Conservation (phyloP, 805 yeast genomes). For the Saccharomycopsis olivae region DNA sequence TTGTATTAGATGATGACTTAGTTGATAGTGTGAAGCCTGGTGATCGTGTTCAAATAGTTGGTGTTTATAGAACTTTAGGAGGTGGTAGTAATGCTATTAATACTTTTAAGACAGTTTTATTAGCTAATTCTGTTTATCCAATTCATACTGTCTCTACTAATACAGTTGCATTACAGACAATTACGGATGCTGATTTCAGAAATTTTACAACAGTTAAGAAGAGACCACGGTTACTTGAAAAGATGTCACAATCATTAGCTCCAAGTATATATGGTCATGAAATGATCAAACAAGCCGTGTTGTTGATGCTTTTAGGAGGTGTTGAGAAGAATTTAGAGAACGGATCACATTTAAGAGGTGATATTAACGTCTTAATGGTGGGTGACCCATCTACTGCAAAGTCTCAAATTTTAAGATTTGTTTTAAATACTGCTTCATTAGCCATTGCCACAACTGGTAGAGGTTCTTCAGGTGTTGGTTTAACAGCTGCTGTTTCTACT, state of each 20-base stretch:
- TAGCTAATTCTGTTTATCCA: conserved; percentile 85
- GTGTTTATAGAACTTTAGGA: conserved; percentile 87
- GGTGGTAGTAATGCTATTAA: conserved; percentile 51
- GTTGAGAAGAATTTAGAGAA: conserved; percentile 86
- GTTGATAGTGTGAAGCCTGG: conserved; percentile 93
- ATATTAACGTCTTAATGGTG: conserved; percentile 89
- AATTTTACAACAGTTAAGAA: conserved; percentile 74
- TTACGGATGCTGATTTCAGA: conserved; percentile 76
- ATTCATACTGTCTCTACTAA: conserved; percentile 82
- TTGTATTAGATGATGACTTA: conserved; percentile 87
- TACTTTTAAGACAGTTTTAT: conserved; percentile 69
- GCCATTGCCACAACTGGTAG: conserved; percentile 98
- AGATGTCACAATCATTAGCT: conserved; percentile 78
- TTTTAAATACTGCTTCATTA: conserved; percentile 84
- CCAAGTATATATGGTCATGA: conserved; percentile 95
- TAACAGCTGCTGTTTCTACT: conserved; percentile 95
- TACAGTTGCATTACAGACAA: conserved; percentile 55
- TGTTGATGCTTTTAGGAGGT: conserved; percentile 88
- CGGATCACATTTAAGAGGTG: conserved; percentile 97
- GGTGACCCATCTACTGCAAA: conserved; percentile 99
- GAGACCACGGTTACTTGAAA: conserved; percentile 61
- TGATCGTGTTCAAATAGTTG: conserved; percentile 88
- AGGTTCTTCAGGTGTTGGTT: conserved; percentile 99
- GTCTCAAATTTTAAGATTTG: conserved; percentile 90
- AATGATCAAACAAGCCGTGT: conserved; percentile 80